Evolutionary conservation across 345 rosid species (phyloP), one percentile per base, ranked within the genome.

Genomic region (Dimocarpus longan): DNA sequence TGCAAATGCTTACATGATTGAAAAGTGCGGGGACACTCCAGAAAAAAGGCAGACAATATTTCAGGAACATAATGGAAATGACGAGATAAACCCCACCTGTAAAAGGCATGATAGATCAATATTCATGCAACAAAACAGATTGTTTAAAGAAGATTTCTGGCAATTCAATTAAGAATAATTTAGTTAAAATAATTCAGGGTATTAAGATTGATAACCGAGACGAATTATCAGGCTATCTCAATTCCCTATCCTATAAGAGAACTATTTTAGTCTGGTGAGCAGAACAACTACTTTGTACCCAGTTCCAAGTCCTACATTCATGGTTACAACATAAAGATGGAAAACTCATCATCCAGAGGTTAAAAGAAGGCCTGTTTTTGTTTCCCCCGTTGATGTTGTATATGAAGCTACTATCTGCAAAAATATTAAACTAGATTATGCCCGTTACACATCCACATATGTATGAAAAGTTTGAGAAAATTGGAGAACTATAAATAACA

Each of bases 51-150:
- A 78, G 93, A 89, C 79, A 77, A 79, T 86, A 96, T 94, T 88
- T 96, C 98, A 6, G 99, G 98, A 66, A 91, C 99, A 60, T 96
- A 93, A 86, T 94, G 98, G 84, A 96, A 96, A 86, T 96, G 99
- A 42, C 98, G 99, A 73, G 98, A 59, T 77, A 94, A 81, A 78
- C 97, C 93, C 98, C 99, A 96, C 99, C 99, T 96, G 83, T 70
- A 83, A 26, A 79, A 48, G 22, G 10, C 22, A 56, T 15, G 52
- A 57, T 59, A 37, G 32, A 80, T 57, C 48, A 69, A 26, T 64
- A 26, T 48, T 16, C 4, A 32, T 18, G 70, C 10, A 46, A 48
- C 44, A 4, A 64, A 63, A 48, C 1, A 16, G 21, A 8, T 7
- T 11, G 15, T 28, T 44, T 39, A 71, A n/a, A n/a, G n/a, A n/a